Evolutionary conservation across 108 stramenopile genomes (phyloP).

Genomic region (Fistulifera solaris): DNA sequence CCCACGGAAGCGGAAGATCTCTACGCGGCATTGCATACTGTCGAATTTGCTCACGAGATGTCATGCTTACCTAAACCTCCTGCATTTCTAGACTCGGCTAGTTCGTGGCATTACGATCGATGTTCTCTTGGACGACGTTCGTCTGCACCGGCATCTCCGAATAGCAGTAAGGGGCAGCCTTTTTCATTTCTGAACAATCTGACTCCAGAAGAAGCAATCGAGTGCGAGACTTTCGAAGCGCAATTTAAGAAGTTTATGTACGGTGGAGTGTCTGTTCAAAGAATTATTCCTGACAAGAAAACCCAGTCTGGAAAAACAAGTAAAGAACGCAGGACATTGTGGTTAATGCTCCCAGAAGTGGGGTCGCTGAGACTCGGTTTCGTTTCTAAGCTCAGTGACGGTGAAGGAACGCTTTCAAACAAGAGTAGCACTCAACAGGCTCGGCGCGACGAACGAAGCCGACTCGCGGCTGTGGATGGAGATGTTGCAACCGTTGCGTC

Average conservation of each 20-base stretch:
- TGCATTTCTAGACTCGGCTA: constrained; percentile 38
- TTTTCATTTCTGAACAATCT: constrained; percentile 19
- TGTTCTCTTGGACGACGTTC: constrained; percentile 5
- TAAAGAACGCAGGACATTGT: constrained; percentile 62
- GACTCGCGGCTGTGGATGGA: not conserved
- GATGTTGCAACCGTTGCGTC: constrained; percentile 20
- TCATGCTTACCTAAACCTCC: constrained; percentile 58
- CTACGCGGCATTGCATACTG: constrained; percentile 63
- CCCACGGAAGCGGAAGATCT: constrained; percentile 76
- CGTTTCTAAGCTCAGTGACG: constrained; percentile 48
- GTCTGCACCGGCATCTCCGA: not conserved
- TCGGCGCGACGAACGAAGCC: not conserved
- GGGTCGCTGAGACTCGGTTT: constrained; percentile 63
- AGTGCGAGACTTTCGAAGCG: constrained; percentile 47
- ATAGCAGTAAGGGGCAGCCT: constrained; percentile 15
- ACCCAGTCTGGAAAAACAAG: constrained; percentile 28
- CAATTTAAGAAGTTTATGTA: constrained; percentile 73
- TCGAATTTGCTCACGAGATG: constrained; percentile 70
- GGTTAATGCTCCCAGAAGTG: constrained; percentile 70
- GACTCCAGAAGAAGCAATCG: constrained; percentile 32
- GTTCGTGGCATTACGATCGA: constrained; percentile 32
- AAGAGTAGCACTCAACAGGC: constrained; percentile 17
- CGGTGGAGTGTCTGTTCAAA: constrained; percentile 67
- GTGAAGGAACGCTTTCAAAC: constrained; percentile 17
- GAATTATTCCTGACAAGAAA: constrained; percentile 41